Percentiles rank a stretch among this genome's conserved stretches.
phyloP scores from a whole-genome alignment of 257 asterid genomes.

The Lavandula angustifolia region DNA sequence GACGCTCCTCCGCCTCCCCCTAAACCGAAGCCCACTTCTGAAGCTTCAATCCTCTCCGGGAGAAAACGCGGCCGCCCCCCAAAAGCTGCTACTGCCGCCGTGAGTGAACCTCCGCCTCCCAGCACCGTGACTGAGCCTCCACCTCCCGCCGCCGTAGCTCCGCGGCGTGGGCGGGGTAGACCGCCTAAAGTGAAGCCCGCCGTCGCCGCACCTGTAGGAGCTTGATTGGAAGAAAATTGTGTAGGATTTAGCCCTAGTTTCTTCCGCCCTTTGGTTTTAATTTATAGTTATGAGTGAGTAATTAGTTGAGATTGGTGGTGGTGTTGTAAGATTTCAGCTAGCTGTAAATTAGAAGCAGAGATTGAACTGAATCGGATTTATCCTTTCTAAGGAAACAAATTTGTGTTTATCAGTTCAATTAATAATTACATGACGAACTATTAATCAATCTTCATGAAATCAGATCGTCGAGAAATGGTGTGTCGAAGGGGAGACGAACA shows the following conservation, averaged over 20 bases:
- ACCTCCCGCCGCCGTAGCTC: slow-evolving; percentile 4
- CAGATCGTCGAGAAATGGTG: slow-evolving; percentile 56
- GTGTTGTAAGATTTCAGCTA: slow-evolving; percentile 36
- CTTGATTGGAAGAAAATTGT: slow-evolving; percentile 37
- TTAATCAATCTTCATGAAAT: not conserved
- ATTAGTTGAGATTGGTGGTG: not conserved
- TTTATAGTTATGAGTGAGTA: slow-evolving; percentile 24
- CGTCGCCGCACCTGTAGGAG: slow-evolving; percentile 60
- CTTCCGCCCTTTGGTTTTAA: not conserved
- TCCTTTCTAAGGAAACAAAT: not conserved
- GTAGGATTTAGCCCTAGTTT: slow-evolving; percentile 25
- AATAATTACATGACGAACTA: too few relatives aligned
- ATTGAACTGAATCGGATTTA: slow-evolving; percentile 22
- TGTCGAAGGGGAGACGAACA: slow-evolving; percentile 50
- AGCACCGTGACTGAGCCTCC: slow-evolving; percentile 3
- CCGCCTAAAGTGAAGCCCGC: slow-evolving; percentile 74
- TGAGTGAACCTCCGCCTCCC: not conserved
- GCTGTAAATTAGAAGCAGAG: slow-evolving; percentile 42
- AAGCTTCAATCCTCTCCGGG: slow-evolving; percentile 36
- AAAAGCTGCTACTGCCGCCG: slow-evolving; percentile 36
- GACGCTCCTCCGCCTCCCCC: slow-evolving; percentile 43
- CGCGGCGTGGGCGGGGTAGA: slow-evolving; percentile 74
- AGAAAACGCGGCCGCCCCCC: slow-evolving; percentile 78
- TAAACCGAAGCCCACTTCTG: slow-evolving; percentile 26
- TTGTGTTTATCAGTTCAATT: not conserved